Conservation (phyloP, 345 rosid genomes). For the Moricandia arvensis region DNA sequence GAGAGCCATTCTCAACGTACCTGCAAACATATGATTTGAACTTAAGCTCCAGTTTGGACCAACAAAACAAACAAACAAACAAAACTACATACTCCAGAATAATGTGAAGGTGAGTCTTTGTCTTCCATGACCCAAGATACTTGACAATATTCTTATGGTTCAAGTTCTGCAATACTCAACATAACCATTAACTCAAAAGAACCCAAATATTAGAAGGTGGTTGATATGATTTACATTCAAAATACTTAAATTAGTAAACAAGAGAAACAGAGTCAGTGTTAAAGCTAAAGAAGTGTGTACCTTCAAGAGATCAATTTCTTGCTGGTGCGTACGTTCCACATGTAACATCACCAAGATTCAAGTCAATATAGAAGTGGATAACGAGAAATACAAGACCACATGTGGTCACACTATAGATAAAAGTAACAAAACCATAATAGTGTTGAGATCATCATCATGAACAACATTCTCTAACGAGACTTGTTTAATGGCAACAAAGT, state of each 20-base stretch:
- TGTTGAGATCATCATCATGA: background rate
- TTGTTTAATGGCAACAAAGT: background rate
- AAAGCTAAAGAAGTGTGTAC: background rate
- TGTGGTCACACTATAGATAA: background rate
- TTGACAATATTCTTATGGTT: slow-evolving; percentile 57
- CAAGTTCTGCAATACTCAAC: background rate
- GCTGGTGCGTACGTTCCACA: background rate
- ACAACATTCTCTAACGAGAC: background rate
- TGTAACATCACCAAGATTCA: background rate
- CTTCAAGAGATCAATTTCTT: background rate
- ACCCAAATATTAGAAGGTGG: background rate
- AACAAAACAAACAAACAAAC: slow-evolving; percentile 9
- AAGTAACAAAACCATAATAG: background rate
- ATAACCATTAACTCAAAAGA: background rate
- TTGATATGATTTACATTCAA: background rate
- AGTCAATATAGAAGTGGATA: background rate
- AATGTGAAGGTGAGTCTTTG: slow-evolving; percentile 92
- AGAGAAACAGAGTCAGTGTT: background rate
- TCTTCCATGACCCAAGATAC: slow-evolving; percentile 94
- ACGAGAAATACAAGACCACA: background rate
- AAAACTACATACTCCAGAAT: slow-evolving; percentile 80
- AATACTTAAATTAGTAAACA: background rate
- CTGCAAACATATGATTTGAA: slow-evolving; percentile 41
- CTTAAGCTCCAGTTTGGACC: slow-evolving; percentile 11
- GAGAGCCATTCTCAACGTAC: slow-evolving; percentile 98